Percentiles rank a stretch among this genome's conserved stretches.
phyloP scores from a whole-genome alignment of 768 basidiomycete genomes.

The Hortiboletus flavorubellus region DNA sequence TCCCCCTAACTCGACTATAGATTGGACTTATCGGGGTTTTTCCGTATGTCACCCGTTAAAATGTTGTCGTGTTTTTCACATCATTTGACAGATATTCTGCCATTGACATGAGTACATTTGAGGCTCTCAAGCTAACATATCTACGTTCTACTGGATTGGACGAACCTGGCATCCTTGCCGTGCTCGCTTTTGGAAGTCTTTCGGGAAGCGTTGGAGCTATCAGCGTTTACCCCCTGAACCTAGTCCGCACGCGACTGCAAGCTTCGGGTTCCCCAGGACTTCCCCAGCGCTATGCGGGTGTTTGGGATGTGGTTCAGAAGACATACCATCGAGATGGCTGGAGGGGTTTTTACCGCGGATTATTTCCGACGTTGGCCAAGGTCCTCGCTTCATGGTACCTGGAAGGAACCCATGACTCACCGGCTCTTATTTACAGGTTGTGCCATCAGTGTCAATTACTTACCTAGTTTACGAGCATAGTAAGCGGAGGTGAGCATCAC shows the following conservation, averaged over 20 bases:
- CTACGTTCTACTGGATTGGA: constrained; percentile 80
- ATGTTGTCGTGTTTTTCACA: constrained; percentile 2
- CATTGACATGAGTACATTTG: constrained; percentile 97
- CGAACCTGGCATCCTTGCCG: constrained; percentile 84
- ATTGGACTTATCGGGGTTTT: constrained; percentile 95
- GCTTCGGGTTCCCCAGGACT: constrained; percentile 96
- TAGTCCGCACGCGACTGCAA: constrained; percentile 92
- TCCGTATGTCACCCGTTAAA: constrained; percentile 53
- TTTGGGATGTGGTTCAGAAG: constrained; percentile 75
- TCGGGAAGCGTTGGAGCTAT: constrained; percentile 93
- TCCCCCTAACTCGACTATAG: constrained; percentile 39
- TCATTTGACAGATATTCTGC: constrained; percentile 65
- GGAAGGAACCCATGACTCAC: constrained; percentile 1
- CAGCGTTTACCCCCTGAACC: constrained; percentile 88
- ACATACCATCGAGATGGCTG: constrained; percentile 86
- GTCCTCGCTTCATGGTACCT: constrained; percentile 33
- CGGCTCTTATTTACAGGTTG: constrained; percentile 52
- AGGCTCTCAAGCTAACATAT: constrained; percentile 91
- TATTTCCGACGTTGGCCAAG: constrained; percentile 92
- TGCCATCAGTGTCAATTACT: constrained; percentile 95
- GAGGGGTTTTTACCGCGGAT: constrained; percentile 91
- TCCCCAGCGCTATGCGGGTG: constrained; percentile 86
- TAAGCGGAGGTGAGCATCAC: constrained; percentile 62
- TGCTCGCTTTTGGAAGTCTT: constrained; percentile 88
- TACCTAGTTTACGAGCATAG: constrained; percentile 92